phyloP scores from a whole-genome alignment of 1,139 yeast species.

The Debaryomyces singareniensis region DNA sequence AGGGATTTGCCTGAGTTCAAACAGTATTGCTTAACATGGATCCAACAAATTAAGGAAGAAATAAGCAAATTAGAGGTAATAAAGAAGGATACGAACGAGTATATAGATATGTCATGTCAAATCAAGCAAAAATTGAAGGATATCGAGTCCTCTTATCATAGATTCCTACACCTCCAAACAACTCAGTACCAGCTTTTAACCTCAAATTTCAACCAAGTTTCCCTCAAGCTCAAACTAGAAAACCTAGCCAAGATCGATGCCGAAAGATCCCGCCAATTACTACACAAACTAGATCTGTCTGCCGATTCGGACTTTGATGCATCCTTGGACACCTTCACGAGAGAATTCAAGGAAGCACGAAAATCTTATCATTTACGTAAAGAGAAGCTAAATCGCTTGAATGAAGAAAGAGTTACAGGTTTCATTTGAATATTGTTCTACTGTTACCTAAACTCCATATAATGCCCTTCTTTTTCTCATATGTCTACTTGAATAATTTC shows the following conservation, averaged over 20 bases:
- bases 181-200: conserved; percentile 36
- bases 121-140: conserved; percentile 22
- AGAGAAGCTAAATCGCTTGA: conserved; percentile 57
- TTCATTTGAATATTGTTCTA: too few relatives aligned
- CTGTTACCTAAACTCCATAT: too few relatives aligned
- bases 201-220: conserved; percentile 29
- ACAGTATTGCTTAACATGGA: conserved; percentile 12
- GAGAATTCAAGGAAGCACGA: conserved; percentile 28
- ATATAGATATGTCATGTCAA: conserved; percentile 15
- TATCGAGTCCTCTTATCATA: conserved; percentile 22
- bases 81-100: conserved; percentile 19
- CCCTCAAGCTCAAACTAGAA: conserved; percentile 22
- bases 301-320: conserved; percentile 6
- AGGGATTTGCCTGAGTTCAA: conserved; percentile 19
- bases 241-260: conserved; percentile 20
- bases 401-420: conserved; percentile 64
- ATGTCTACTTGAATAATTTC: too few relatives aligned
- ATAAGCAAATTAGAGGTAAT: conserved; percentile 18
- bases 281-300: conserved; percentile 8
- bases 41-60: conserved; percentile 14
- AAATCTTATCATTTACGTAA: conserved; percentile 46
- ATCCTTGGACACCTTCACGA: conserved; percentile 28
- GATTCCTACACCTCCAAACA: conserved; percentile 31
- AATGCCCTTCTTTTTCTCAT: too few relatives aligned
- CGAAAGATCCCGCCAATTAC: conserved; percentile 16